These are phyloP conservation scores for Lepiota venenata DNA, from an alignment of 768 basidiomycete genomes.

Conservation along the genomic window DNA sequence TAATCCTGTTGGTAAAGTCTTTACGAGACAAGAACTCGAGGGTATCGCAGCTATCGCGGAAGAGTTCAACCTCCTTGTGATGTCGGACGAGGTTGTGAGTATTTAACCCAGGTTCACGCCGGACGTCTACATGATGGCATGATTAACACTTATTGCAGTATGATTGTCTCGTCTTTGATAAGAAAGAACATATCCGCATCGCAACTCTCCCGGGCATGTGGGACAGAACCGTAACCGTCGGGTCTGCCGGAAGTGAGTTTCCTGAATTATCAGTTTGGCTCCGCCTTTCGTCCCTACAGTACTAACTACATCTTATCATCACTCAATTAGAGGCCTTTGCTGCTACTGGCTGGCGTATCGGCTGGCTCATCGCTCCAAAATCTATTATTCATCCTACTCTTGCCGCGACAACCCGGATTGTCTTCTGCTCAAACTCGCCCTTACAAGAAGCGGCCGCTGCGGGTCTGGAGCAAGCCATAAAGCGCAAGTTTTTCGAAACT, in stretches of 20 bases:
- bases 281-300: neutral
- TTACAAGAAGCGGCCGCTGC: slow-evolving; percentile 90
- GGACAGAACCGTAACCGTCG: slow-evolving; percentile 95
- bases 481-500: slow-evolving; percentile 72
- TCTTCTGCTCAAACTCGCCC: slow-evolving; percentile 94
- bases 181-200: slow-evolving; percentile 86
- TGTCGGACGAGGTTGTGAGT: slow-evolving; percentile 95
- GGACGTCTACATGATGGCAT: neutral
- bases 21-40: slow-evolving; percentile 78
- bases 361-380: slow-evolving; percentile 90
- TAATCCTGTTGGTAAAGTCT: slow-evolving; percentile 98
- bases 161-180: slow-evolving; percentile 88
- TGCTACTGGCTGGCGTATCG: slow-evolving; percentile 96
- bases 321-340: slow-evolving; percentile 79
- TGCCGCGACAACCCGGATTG: slow-evolving; percentile 89
- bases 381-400: slow-evolving; percentile 84
- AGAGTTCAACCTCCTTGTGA: slow-evolving; percentile 88
- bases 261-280: neutral
- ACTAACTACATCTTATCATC: neutral
- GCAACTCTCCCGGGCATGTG: slow-evolving; percentile 97
- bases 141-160: slow-evolving; percentile 49
- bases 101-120: neutral
- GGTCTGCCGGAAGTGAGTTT: slow-evolving; percentile 86
- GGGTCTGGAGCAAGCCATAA: slow-evolving; percentile 78
- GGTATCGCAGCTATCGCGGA: slow-evolving; percentile 84